These are phyloP conservation scores for Phoenix roebelenii DNA, from an alignment of 176 grass and related monocot genomes.

Conservation along the genomic window DNA sequence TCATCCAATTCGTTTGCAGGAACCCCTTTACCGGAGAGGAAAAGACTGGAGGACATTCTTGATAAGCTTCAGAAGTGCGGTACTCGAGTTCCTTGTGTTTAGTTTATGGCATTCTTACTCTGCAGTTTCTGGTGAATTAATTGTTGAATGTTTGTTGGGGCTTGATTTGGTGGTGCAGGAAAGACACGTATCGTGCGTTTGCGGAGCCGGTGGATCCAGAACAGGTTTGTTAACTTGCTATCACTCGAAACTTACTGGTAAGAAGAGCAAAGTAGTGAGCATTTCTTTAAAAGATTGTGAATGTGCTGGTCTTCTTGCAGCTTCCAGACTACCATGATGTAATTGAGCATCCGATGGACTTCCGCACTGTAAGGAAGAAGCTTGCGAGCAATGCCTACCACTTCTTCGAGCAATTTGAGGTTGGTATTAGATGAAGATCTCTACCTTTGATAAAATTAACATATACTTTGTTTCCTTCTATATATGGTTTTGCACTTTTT, in stretches of 20 bases:
- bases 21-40: conserved; percentile 57
- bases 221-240: conserved; percentile 26
- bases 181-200: conserved; percentile 64
- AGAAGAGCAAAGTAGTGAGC: neutral
- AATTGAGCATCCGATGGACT: conserved; percentile 61
- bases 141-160: conserved; percentile 8
- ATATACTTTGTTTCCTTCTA: too few relatives aligned
- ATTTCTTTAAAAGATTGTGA: neutral
- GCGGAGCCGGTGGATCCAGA: conserved; percentile 57
- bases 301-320: conserved; percentile 33
- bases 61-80: conserved; percentile 65
- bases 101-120: conserved; percentile 3
- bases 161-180: conserved; percentile 21
- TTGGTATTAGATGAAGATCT: conserved; percentile 6
- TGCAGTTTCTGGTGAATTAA: conserved; percentile 14
- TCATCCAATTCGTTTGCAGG: conserved; percentile 32
- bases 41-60: conserved; percentile 56
- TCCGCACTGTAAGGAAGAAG: conserved; percentile 56
- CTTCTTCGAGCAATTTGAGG: conserved; percentile 58
- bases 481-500: too few relatives aligned
- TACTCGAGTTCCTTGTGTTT: conserved; percentile 27
- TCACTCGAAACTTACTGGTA: too few relatives aligned
- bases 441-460: too few relatives aligned
- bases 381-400: conserved; percentile 42
- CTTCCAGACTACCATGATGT: conserved; percentile 65